Evolutionary conservation across 208 protist species (phyloP).

Genomic region (Blastocrithidia nonstop): DNA sequence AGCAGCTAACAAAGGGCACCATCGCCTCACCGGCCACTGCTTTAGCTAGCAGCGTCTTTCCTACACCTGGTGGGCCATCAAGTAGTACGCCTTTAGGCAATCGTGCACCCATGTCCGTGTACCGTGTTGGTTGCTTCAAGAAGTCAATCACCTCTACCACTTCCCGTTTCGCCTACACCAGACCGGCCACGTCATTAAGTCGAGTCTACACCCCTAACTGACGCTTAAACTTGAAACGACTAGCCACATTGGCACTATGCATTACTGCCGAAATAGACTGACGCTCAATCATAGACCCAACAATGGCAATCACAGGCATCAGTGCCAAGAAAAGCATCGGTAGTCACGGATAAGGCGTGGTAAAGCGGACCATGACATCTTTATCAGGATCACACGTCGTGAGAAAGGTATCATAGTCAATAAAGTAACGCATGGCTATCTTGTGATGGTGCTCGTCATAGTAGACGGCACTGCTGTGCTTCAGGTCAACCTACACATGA

Average conservation of each 20-base stretch:
- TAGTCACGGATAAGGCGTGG: conserved; percentile 57
- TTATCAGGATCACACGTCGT: neutral
- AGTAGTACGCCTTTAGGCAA: conserved; percentile 93
- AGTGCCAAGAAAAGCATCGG: conserved; percentile 65
- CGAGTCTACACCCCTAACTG: conserved; percentile 46
- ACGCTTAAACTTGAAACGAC: conserved; percentile 53
- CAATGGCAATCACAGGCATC: conserved; percentile 31
- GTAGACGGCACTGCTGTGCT: conserved; percentile 24
- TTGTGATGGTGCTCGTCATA: conserved; percentile 30
- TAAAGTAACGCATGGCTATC: conserved; percentile 44
- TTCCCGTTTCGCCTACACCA: conserved; percentile 77
- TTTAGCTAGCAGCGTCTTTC: conserved; percentile 87
- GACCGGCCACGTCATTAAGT: conserved; percentile 61
- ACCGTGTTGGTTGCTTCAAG: conserved; percentile 87
- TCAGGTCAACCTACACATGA: conserved; percentile 32
- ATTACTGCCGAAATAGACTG: conserved; percentile 9
- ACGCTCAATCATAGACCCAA: conserved; percentile 20
- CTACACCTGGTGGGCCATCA: conserved; percentile 91
- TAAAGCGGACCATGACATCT: conserved; percentile 34
- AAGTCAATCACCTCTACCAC: conserved; percentile 92
- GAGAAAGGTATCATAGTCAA: conserved; percentile 44
- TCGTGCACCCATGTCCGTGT: conserved; percentile 86
- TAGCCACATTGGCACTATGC: conserved; percentile 24
- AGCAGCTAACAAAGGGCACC: conserved; percentile 92
- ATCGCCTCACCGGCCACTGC: conserved; percentile 78